A percentile compares a stretch with the other conserved stretches of the same genome.
phyloP scores from a whole-genome alignment of 305 asterid genomes.

The Solanum hybrid region DNA sequence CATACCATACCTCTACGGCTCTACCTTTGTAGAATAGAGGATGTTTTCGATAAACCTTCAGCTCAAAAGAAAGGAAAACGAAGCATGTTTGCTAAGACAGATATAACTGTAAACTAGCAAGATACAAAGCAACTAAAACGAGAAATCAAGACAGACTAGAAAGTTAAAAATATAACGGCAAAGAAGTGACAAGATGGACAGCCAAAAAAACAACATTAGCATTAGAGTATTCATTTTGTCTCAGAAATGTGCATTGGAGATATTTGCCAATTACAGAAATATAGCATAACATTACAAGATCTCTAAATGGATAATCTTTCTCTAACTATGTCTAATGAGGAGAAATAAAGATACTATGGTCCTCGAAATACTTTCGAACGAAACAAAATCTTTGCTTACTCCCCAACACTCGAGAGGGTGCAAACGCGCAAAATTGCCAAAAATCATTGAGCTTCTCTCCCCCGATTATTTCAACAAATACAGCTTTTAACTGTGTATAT shows the following conservation, averaged over 20 bases:
- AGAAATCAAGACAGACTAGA: background rate
- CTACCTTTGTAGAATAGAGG: background rate
- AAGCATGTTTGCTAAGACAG: background rate
- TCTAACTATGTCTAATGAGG: background rate
- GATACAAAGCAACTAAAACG: background rate
- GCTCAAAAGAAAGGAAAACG: background rate
- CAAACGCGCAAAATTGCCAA: background rate
- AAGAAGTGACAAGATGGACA: background rate
- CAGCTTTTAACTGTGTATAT: background rate
- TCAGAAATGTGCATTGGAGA: background rate
- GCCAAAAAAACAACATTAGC: background rate
- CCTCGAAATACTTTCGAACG: background rate
- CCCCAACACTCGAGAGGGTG: background rate
- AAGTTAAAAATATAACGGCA: background rate
- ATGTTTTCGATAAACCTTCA: background rate
- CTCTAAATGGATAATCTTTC: background rate
- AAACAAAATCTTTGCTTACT: background rate
- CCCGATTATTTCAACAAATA: constrained; percentile 1
- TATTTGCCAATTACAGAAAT: background rate
- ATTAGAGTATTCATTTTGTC: background rate
- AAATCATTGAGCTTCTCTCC: background rate
- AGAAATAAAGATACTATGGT: background rate
- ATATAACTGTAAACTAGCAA: background rate
- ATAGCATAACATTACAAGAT: background rate
- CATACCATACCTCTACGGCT: background rate